A percentile compares a stretch with the other conserved stretches of the same genome.
Evolutionary conservation across 495 filamentous ascomycete genomes (phyloP).

Genomic region (Penicillium daleae): DNA sequence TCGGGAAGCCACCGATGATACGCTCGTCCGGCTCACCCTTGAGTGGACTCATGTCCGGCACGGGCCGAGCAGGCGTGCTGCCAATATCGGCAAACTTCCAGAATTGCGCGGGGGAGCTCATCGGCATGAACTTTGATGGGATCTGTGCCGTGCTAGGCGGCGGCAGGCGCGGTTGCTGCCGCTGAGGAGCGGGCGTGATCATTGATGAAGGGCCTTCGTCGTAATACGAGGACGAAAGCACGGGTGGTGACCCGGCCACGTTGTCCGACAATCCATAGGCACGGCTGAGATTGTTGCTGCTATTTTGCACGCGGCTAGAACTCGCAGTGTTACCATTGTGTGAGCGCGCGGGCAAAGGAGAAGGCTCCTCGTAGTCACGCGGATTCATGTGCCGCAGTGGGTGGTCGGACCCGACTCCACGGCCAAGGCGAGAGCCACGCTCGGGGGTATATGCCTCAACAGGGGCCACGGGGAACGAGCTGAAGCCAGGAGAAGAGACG

Average conservation of each 20-base stretch:
- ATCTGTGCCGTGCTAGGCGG: slow-evolving; percentile 88
- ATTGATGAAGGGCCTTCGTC: slow-evolving; percentile 61
- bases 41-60: slow-evolving; percentile 63
- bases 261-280: slow-evolving; percentile 63
- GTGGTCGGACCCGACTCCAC: slow-evolving; percentile 39
- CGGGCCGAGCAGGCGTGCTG: slow-evolving; percentile 74
- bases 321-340: slow-evolving; percentile 42
- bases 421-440: slow-evolving; percentile 45
- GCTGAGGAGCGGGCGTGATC: slow-evolving; percentile 83
- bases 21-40: slow-evolving; percentile 52
- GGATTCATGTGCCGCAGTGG: slow-evolving; percentile 40
- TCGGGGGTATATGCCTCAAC: slow-evolving; percentile 54
- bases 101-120: slow-evolving; percentile 94
- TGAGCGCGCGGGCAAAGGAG: slow-evolving; percentile 55
- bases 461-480: slow-evolving; percentile 51
- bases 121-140: slow-evolving; percentile 93
- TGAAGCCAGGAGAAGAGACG: slow-evolving; percentile 50
- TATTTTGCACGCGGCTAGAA: slow-evolving; percentile 43
- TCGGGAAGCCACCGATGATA: slow-evolving; percentile 59
- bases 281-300: slow-evolving; percentile 54
- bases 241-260: slow-evolving; percentile 66
- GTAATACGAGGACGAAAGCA: slow-evolving; percentile 67
- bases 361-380: slow-evolving; percentile 58
- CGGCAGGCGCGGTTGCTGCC: slow-evolving; percentile 80
- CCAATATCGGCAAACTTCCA: slow-evolving; percentile 80